Evolutionary conservation across 2,329 filamentous ascomycete species (phyloP).

Genomic region (Aspergillus texensis): DNA sequence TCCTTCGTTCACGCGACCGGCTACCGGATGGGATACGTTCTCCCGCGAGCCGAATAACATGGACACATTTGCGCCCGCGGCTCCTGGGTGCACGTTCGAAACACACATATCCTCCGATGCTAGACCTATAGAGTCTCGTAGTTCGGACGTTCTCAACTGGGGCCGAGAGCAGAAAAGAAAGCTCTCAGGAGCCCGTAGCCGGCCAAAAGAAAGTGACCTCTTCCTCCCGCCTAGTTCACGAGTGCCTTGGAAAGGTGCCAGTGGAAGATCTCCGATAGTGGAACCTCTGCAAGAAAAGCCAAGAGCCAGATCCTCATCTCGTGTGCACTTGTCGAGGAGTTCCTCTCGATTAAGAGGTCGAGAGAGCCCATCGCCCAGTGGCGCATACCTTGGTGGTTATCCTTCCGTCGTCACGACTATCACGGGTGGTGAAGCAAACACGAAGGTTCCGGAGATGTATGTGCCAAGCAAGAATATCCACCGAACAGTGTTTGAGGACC

Average conservation of each 20-base stretch:
- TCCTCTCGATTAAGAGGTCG: conserved; percentile 28
- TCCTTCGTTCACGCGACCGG: not conserved
- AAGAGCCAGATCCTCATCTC: conserved; percentile 58
- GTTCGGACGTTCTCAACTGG: conserved; percentile 33
- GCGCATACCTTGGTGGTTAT: conserved; percentile 27
- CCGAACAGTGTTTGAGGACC: conserved; percentile 24
- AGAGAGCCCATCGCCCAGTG: conserved; percentile 34
- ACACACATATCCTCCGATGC: conserved; percentile 20
- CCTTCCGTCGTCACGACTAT: conserved; percentile 39
- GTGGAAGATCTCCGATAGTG: conserved; percentile 67
- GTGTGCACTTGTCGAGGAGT: conserved; percentile 39
- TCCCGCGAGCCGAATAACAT: conserved; percentile 64
- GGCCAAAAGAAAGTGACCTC: conserved; percentile 40
- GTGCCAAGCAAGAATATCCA: conserved; percentile 36
- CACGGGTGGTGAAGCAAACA: conserved; percentile 28
- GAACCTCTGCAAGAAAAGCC: conserved; percentile 65
- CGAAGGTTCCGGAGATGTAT: conserved; percentile 12
- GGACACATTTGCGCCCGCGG: conserved; percentile 60
- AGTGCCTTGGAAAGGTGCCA: conserved; percentile 71
- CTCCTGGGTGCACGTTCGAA: conserved; percentile 49
- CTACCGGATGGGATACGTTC: conserved; percentile 63
- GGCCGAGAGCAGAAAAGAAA: conserved; percentile 43
- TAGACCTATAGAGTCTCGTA: conserved; percentile 30
- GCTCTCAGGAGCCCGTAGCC: conserved; percentile 33
- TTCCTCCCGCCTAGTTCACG: conserved; percentile 46